A percentile compares a stretch with the other conserved stretches of the same genome.
These are phyloP conservation scores for Canariomyces notabilis DNA, from an alignment of 2,329 filamentous ascomycete genomes.

Conservation along the genomic window DNA sequence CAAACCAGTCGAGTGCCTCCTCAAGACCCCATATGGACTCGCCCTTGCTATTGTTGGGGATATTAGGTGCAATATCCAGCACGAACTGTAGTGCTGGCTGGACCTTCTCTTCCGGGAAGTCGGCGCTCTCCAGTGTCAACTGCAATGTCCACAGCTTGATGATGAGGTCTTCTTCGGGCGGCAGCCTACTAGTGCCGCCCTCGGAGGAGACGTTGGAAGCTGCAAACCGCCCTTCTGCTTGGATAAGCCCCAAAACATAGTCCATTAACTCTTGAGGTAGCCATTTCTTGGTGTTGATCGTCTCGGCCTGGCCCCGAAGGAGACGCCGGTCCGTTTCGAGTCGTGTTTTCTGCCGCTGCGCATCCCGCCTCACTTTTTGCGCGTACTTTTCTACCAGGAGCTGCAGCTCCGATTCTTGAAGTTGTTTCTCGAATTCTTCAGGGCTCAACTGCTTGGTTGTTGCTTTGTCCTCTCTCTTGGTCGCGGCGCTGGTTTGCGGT, in stretches of 20 bases:
- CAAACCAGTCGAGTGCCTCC: conserved; percentile 85
- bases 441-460: conserved; percentile 58
- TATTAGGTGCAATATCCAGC: conserved; percentile 60
- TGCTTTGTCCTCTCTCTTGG: conserved; percentile 19
- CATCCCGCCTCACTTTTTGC: conserved; percentile 72
- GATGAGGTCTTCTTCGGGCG: conserved; percentile 71
- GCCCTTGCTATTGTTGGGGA: conserved; percentile 46
- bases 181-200: conserved; percentile 45
- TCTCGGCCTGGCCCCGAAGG: conserved; percentile 71
- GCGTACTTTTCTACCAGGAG: conserved; percentile 79
- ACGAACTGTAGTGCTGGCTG: conserved; percentile 61
- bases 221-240: conserved; percentile 58
- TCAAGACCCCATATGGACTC: conserved; percentile 80
- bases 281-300: conserved; percentile 71
- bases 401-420: conserved; percentile 88
- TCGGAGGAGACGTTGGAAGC: conserved; percentile 47
- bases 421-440: conserved; percentile 83
- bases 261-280: conserved; percentile 73
- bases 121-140: conserved; percentile 62
- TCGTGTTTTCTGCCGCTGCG: conserved; percentile 67
- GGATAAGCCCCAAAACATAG: conserved; percentile 67
- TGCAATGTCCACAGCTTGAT: conserved; percentile 81
- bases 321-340: conserved; percentile 82
- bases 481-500: conserved; percentile 19
- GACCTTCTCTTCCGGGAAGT: conserved; percentile 61